These are phyloP conservation scores for Hygrophorus russula DNA, from an alignment of 768 basidiomycete genomes.

Conservation along the genomic window DNA sequence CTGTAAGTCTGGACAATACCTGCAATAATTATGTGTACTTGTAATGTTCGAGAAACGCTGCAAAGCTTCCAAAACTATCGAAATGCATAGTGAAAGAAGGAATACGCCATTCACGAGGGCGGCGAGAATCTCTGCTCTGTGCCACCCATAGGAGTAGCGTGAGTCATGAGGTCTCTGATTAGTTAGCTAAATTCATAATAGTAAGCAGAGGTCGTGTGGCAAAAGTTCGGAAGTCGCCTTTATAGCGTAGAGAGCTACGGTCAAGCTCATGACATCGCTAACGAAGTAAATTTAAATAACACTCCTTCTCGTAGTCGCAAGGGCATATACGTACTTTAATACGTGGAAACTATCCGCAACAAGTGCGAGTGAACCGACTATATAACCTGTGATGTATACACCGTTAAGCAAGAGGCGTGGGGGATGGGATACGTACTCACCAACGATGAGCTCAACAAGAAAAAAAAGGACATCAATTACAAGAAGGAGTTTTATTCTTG, in stretches of 20 bases:
- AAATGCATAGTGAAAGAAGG: constrained; percentile 92
- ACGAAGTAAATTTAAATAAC: constrained; percentile 6
- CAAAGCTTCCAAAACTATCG: constrained; percentile 80
- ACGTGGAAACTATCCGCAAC: constrained; percentile 98
- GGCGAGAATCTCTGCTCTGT: constrained; percentile 91
- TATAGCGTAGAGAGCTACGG: constrained; percentile 94
- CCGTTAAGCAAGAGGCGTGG: constrained; percentile 4
- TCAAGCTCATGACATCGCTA: constrained; percentile 93
- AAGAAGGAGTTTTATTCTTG: constrained; percentile 66
- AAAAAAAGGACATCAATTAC: constrained; percentile 83
- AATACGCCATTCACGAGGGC: constrained; percentile 96
- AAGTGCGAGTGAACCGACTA: constrained; percentile 90
- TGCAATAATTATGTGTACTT: no score
- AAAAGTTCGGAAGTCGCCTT: constrained; percentile 31
- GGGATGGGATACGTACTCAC: constrained; percentile 25
- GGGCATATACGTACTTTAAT: constrained; percentile 66
- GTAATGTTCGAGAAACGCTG: background rate
- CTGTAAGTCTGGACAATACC: no score
- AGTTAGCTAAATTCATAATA: constrained; percentile 42
- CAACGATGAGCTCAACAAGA: constrained; percentile 73
- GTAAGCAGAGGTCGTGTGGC: constrained; percentile 5
- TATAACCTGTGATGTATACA: constrained; percentile 52
- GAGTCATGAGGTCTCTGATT: constrained; percentile 46
- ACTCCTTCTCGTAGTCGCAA: constrained; percentile 1
- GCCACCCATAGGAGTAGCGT: constrained; percentile 97